A percentile compares a stretch with the other conserved stretches of the same genome.
These are phyloP conservation scores for Xanthoconium purpureum DNA, from an alignment of 768 basidiomycete genomes.

Conservation along the genomic window DNA sequence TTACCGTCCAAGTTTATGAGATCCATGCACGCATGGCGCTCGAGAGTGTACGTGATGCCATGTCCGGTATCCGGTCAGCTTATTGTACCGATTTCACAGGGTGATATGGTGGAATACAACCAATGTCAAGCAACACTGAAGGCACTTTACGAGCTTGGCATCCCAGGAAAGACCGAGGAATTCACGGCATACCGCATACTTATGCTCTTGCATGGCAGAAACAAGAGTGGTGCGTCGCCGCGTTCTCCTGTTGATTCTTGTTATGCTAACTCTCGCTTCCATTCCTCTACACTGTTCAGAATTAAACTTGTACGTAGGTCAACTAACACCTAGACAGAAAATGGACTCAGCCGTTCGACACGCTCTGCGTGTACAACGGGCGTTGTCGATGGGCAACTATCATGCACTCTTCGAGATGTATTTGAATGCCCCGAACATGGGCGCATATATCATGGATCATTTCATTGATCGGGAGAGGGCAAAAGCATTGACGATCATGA, in stretches of 20 bases:
- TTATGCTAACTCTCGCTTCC: not conserved
- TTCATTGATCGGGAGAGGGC: constrained; percentile 91
- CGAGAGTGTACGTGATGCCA: constrained; percentile 62
- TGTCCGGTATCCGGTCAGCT: constrained; percentile 2
- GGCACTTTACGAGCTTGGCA: constrained; percentile 88
- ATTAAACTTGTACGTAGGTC: constrained; percentile 94
- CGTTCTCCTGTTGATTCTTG: not conserved
- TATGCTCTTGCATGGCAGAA: constrained; percentile 91
- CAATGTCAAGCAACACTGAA: constrained; percentile 92
- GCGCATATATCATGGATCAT: constrained; percentile 98
- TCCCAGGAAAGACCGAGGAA: constrained; percentile 90
- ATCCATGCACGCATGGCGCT: constrained; percentile 97
- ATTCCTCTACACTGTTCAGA: constrained; percentile 45
- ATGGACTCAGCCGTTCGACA: constrained; percentile 75
- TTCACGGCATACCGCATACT: constrained; percentile 97
- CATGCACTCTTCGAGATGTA: constrained; percentile 88
- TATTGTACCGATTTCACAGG: constrained; percentile 45
- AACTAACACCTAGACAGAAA: constrained; percentile 93
- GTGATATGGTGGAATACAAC: constrained; percentile 98
- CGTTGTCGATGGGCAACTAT: constrained; percentile 91
- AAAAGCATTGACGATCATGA: constrained; percentile 82
- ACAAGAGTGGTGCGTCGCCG: constrained; percentile 76
- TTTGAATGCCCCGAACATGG: constrained; percentile 88
- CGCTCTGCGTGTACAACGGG: constrained; percentile 85
- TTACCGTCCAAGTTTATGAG: constrained; percentile 96